Conservation (phyloP, 805 yeast species). For the Lipomyces yamadae region DNA sequence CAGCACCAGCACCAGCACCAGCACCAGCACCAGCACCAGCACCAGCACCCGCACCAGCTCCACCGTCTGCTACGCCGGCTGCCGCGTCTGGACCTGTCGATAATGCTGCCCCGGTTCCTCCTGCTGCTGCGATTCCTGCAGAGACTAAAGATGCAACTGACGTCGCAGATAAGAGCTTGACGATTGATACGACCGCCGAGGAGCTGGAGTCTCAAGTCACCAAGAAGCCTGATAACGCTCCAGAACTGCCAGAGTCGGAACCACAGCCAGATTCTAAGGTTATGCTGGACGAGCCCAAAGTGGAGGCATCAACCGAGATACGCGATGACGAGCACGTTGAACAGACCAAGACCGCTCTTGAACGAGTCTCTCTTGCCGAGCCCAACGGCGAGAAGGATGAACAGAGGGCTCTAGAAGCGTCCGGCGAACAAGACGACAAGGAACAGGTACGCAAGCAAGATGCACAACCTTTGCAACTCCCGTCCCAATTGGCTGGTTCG, state of each 20-base stretch:
- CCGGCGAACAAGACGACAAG: neutral
- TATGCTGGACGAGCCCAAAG: neutral
- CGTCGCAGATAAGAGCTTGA: neutral
- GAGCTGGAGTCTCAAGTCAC: neutral
- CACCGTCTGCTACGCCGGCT: neutral
- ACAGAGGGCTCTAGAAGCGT: neutral
- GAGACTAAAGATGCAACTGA: no score
- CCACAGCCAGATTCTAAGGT: neutral
- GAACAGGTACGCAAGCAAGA: neutral
- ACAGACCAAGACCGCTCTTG: neutral
- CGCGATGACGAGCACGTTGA: neutral
- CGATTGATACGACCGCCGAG: neutral
- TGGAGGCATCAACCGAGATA: neutral
- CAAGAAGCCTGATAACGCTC: neutral
- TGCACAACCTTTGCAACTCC: neutral
- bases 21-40: neutral
- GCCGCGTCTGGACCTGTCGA: neutral
- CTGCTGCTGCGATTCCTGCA: neutral
- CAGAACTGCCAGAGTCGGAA: neutral
- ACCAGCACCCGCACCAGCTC: neutral
- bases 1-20: neutral
- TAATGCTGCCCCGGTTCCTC: neutral
- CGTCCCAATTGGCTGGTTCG: neutral
- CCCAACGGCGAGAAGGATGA: neutral
- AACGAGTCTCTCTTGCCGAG: neutral